phyloP scores from a whole-genome alignment of 805 yeast species.

The Spathaspora sp. region DNA sequence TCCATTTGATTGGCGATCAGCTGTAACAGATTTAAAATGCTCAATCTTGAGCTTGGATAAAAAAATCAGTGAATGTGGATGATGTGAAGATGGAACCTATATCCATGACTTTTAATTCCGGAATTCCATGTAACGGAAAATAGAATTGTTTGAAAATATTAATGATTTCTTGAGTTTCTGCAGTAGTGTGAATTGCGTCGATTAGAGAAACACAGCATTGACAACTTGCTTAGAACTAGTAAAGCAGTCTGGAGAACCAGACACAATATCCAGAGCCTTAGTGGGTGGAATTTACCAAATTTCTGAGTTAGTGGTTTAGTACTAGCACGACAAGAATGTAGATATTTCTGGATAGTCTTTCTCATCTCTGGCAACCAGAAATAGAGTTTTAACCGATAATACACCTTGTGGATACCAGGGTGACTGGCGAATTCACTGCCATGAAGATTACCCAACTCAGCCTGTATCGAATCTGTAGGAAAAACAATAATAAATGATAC shows the following conservation, averaged over 20 bases:
- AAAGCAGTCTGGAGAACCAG: not conserved
- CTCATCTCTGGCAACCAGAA: not conserved
- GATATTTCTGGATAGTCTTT: not conserved
- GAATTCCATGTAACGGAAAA: not conserved
- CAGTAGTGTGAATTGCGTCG: not conserved
- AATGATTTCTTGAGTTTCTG: not conserved
- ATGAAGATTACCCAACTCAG: not conserved
- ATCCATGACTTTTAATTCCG: not conserved
- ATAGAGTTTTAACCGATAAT: not conserved
- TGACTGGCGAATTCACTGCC: not conserved
- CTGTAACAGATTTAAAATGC: not conserved
- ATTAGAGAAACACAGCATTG: not conserved
- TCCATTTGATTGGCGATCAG: not conserved
- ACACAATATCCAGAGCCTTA: not conserved
- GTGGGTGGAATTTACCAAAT: not conserved
- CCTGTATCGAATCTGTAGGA: not conserved
- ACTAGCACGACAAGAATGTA: not conserved
- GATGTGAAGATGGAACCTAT: not conserved
- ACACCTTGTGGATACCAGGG: not conserved
- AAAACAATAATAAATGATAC: not conserved
- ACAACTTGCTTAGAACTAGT: not conserved
- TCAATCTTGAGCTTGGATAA: no score
- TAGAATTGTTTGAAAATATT: not conserved
- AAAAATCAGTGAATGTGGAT: no score
- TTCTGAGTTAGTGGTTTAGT: not conserved